Conservation (phyloP, 176 grass and related monocot genomes). For the Zizania latifolia region DNA sequence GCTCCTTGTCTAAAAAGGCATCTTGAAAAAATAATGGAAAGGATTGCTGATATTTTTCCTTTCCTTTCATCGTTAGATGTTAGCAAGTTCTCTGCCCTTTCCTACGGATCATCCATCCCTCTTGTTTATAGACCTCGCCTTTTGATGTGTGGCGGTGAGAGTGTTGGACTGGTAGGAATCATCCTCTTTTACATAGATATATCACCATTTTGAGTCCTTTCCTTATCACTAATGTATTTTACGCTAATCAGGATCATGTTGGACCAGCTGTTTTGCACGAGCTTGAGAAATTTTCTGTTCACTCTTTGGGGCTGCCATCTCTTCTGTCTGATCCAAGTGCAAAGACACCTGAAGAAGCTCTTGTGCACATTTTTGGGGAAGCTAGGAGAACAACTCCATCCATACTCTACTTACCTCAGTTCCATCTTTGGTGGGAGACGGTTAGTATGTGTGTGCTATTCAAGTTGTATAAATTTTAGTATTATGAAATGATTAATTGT, state of each 20-base stretch:
- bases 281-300: constrained; percentile 97
- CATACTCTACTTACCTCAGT: constrained; percentile 94
- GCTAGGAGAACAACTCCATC: constrained; percentile 93
- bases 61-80: constrained; percentile 61
- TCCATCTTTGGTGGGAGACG: constrained; percentile 99
- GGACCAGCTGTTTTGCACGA: constrained; percentile 97
- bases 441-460: constrained; percentile 55
- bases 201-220: not conserved
- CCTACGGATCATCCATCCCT: constrained; percentile 70
- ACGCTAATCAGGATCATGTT: constrained; percentile 87
- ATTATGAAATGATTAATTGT: constrained; percentile 5
- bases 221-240: constrained; percentile 41
- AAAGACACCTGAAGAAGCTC: constrained; percentile 98
- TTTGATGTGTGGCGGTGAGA: constrained; percentile 77
- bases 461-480: constrained; percentile 16
- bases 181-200: constrained; percentile 15
- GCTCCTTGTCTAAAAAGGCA: constrained; percentile 81
- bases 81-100: constrained; percentile 60
- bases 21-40: constrained; percentile 84
- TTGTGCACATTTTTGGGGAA: constrained; percentile 99
- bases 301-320: constrained; percentile 88
- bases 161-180: constrained; percentile 74
- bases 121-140: constrained; percentile 96
- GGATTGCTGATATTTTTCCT: constrained; percentile 76
- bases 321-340: constrained; percentile 98